Evolutionary conservation across 805 yeast genomes (phyloP).

Genomic region (Candida jianshihensis): DNA sequence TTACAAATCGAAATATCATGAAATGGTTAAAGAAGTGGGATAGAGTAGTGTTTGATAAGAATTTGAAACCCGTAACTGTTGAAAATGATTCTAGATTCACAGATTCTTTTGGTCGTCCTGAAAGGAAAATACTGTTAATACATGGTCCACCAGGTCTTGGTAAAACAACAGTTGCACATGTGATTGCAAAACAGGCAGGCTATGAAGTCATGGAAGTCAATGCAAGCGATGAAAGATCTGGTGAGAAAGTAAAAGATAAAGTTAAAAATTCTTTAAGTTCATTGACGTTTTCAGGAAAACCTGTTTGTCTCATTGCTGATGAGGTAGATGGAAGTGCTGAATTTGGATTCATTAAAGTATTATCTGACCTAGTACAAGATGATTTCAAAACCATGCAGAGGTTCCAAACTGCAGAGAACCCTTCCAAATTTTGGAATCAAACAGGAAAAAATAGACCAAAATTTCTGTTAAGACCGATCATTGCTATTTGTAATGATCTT

Average conservation of each 20-base stretch:
- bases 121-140: constrained; percentile 57
- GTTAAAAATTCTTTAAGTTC: constrained; percentile 57
- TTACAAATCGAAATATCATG: constrained; percentile 49
- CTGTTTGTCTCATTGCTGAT: constrained; percentile 79
- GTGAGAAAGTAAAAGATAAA: constrained; percentile 46
- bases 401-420: constrained; percentile 19
- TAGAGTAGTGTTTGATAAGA: constrained; percentile 45
- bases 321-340: constrained; percentile 83
- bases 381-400: constrained; percentile 49
- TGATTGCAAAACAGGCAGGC: constrained; percentile 75
- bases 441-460: constrained; percentile 29
- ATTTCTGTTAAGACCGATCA: constrained; percentile 72
- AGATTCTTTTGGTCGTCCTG: constrained; percentile 56
- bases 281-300: constrained; percentile 60
- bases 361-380: constrained; percentile 49
- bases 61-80: constrained; percentile 23
- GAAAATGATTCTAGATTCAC: constrained; percentile 5
- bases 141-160: constrained; percentile 96
- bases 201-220: constrained; percentile 78
- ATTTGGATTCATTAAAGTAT: constrained; percentile 48
- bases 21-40: constrained; percentile 69
- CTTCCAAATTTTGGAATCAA: constrained; percentile 19
- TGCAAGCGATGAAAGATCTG: constrained; percentile 76
- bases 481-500: constrained; percentile 86
- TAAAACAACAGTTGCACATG: constrained; percentile 82